A percentile compares a stretch with the other conserved stretches of the same genome.
These are phyloP conservation scores for Backusella australiensis DNA, from an alignment of 192 early-diverging fungal species.

Conservation along the genomic window DNA sequence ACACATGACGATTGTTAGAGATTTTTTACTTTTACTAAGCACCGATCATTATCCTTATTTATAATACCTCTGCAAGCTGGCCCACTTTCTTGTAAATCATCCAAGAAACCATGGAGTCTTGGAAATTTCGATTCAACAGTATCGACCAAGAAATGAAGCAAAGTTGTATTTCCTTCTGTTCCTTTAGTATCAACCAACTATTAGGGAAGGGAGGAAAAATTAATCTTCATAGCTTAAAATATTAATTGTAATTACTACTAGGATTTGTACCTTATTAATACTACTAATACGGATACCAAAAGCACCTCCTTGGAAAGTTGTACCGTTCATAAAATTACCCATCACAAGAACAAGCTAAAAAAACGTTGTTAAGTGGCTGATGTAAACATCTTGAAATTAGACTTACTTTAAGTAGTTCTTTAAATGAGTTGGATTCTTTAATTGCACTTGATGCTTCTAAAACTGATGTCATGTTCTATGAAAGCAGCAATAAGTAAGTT, in stretches of 20 bases:
- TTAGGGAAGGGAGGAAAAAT: not conserved
- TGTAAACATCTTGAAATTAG: not conserved
- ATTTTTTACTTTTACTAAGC: not conserved
- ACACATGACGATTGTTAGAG: not conserved
- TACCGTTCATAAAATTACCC: constrained; percentile 85
- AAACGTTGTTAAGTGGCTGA: not conserved
- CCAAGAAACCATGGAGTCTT: constrained; percentile 54
- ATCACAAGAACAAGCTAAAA: constrained; percentile 66
- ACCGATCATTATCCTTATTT: not conserved
- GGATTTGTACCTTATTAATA: constrained; percentile 64
- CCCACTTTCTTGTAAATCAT: constrained; percentile 68
- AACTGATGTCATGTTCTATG: constrained; percentile 57
- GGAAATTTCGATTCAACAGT: constrained; percentile 68
- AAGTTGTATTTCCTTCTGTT: constrained; percentile 62
- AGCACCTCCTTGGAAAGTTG: constrained; percentile 77
- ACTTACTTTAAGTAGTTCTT: constrained; percentile 64
- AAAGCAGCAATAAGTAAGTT: not conserved
- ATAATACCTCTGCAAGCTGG: constrained; percentile 64
- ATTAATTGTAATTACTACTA: not conserved
- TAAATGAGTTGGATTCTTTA: constrained; percentile 66
- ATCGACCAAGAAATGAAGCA: constrained; percentile 76
- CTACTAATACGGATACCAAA: constrained; percentile 82
- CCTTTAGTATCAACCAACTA: constrained; percentile 83
- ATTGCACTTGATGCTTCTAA: constrained; percentile 62
- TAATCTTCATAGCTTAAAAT: not conserved